phyloP scores from a whole-genome alignment of 352 stramenopile genomes.

The Thalassiosira tumida region DNA sequence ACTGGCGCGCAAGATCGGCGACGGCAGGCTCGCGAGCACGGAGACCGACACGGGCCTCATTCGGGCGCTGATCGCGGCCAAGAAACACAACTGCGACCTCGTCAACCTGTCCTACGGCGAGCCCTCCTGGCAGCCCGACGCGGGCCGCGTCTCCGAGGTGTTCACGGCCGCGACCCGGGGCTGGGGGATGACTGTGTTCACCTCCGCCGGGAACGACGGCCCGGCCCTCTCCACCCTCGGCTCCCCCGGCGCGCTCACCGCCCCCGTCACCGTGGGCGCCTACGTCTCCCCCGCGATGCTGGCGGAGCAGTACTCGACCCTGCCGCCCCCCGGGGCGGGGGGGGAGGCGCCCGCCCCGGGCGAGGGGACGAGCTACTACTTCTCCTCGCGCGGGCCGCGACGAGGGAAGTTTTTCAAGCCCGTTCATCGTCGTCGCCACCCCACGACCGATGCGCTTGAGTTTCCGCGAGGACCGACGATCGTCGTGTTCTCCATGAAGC shows the following conservation, averaged over 20 bases:
- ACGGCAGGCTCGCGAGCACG: constrained; percentile 94
- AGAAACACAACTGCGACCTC: constrained; percentile 93
- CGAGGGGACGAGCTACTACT: constrained; percentile 93
- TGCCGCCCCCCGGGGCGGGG: constrained; percentile 13
- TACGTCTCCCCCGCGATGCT: constrained; percentile 97
- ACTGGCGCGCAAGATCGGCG: constrained; percentile 95
- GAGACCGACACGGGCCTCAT: constrained; percentile 94
- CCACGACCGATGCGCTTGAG: no score
- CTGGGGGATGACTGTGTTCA: constrained; percentile 95
- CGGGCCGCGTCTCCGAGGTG: constrained; percentile 93
- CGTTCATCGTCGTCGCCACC: no score
- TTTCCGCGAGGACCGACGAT: no score
- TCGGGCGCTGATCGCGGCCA: constrained; percentile 93
- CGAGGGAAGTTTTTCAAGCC: no score
- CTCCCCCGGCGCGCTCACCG: constrained; percentile 93
- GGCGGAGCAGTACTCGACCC: constrained; percentile 93
- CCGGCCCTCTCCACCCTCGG: constrained; percentile 95
- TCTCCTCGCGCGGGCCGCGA: no score
- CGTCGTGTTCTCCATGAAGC: no score
- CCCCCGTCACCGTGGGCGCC: constrained; percentile 94
- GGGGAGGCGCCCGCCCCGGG: constrained; percentile 20
- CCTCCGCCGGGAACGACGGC: constrained; percentile 96
- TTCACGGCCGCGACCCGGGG: constrained; percentile 94
- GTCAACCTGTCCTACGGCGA: constrained; percentile 98
- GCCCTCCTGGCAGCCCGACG: constrained; percentile 92